Conservation (phyloP, 768 basidiomycete species). For the Fibroporia radiculosa region DNA sequence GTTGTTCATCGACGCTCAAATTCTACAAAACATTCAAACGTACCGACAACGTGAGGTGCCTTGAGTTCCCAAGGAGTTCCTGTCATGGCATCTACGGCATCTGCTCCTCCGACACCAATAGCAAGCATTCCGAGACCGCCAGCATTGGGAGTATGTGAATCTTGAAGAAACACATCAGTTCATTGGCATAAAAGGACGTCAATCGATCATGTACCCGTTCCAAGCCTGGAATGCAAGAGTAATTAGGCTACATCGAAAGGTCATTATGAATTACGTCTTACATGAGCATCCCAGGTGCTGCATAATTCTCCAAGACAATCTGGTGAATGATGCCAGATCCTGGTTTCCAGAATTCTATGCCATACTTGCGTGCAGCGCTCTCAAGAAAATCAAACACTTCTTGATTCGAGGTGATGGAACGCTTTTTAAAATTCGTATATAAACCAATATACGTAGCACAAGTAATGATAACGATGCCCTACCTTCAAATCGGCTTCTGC, state of each 20-base stretch:
- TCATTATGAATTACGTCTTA: conserved; percentile 26
- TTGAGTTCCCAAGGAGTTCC: conserved; percentile 98
- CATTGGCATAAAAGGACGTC: not conserved
- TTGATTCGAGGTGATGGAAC: conserved; percentile 81
- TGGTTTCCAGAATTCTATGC: conserved; percentile 97
- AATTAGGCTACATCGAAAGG: conserved; percentile 5
- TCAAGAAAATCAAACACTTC: conserved; percentile 98
- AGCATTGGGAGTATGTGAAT: conserved; percentile 97
- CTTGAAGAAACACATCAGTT: conserved; percentile 28
- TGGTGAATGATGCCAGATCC: conserved; percentile 96
- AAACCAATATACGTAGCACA: not conserved
- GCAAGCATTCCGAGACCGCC: conserved; percentile 95
- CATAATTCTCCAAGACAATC: conserved; percentile 96
- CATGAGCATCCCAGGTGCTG: conserved; percentile 93
- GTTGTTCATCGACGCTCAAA: no score
- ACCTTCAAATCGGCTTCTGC: conserved; percentile 84
- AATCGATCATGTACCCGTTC: conserved; percentile 49
- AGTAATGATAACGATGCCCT: not conserved
- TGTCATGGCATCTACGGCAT: conserved; percentile 97
- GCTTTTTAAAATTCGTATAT: conserved; percentile 38
- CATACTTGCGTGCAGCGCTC: conserved; percentile 83
- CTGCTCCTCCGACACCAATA: conserved; percentile 98
- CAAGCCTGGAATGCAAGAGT: conserved; percentile 43
- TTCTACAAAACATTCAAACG: no score
- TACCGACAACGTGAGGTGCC: conserved; percentile 78